phyloP scores from a whole-genome alignment of 352 stramenopile genomes.

The Pythium sukuiense region DNA sequence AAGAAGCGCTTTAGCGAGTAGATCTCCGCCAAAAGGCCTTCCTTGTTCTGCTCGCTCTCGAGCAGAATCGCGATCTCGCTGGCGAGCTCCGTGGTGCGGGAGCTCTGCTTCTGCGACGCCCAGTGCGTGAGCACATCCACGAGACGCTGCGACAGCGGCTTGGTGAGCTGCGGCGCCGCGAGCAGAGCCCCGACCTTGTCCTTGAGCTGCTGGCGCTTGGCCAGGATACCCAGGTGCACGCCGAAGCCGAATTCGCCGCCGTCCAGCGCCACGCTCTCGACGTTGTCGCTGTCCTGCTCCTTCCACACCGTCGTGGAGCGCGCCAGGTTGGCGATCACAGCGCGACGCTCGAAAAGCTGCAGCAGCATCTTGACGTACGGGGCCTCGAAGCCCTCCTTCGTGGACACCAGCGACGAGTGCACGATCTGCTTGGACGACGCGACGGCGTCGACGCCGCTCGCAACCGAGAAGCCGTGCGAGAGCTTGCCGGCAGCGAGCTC shows the following conservation, averaged over 20 bases:
- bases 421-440: constrained; percentile 44
- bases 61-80: constrained; percentile 69
- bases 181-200: constrained; percentile 59
- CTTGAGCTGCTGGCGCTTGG: constrained; percentile 69
- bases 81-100: constrained; percentile 55
- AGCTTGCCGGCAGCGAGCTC: constrained; percentile 61
- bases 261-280: constrained; percentile 45
- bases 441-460: constrained; percentile 30
- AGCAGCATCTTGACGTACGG: constrained; percentile 82
- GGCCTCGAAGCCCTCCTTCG: constrained; percentile 60
- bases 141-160: constrained; percentile 45
- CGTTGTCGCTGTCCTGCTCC: constrained; percentile 37
- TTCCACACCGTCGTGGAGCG: constrained; percentile 71
- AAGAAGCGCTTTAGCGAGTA: constrained; percentile 61
- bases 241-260: constrained; percentile 77
- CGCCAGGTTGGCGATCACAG: constrained; percentile 73
- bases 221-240: constrained; percentile 64
- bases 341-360: constrained; percentile 70
- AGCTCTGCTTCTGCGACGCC: constrained; percentile 38
- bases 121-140: constrained; percentile 49
- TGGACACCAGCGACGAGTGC: constrained; percentile 49
- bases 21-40: constrained; percentile 47
- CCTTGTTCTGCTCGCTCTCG: constrained; percentile 53
- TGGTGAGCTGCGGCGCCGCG: constrained; percentile 24
- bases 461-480: constrained; percentile 73